A percentile compares a stretch with the other conserved stretches of the same genome.
These are phyloP conservation scores for Myxozyma sirexii DNA, from an alignment of 805 yeast species.

Conservation along the genomic window DNA sequence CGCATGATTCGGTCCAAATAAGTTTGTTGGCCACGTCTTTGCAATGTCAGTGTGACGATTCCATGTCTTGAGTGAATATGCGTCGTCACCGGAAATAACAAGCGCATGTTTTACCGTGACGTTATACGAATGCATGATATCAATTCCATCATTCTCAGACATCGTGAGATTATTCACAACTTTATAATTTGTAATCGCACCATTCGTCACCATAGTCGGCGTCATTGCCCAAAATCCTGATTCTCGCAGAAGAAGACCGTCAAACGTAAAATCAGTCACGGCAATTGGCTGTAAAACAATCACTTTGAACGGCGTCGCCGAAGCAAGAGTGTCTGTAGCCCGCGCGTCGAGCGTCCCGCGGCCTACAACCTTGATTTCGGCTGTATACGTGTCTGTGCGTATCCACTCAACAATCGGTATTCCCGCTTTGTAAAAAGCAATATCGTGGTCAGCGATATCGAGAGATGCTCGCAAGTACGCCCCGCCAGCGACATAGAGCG, in stretches of 20 bases:
- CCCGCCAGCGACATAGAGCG: constrained; percentile 18
- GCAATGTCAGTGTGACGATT: constrained; percentile 8
- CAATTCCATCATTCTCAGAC: constrained; percentile 27
- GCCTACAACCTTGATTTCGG: constrained; percentile 9
- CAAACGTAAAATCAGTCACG: constrained; percentile 8
- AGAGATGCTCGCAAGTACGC: constrained; percentile 14
- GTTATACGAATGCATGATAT: constrained; percentile 21
- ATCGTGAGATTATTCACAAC: constrained; percentile 13
- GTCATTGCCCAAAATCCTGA: constrained; percentile 20
- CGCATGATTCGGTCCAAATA: constrained; percentile 1
- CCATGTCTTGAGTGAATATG: constrained; percentile 27
- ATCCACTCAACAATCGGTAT: constrained; percentile 15
- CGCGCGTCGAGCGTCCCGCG: constrained; percentile 28
- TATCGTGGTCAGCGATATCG: constrained; percentile 2
- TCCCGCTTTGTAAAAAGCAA: constrained; percentile 2
- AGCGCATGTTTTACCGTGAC: constrained; percentile 17
- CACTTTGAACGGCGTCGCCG: background rate
- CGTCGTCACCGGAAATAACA: constrained; percentile 24
- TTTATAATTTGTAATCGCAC: constrained; percentile 14
- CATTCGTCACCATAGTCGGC: constrained; percentile 13
- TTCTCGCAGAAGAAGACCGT: constrained; percentile 25
- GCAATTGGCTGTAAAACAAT: constrained; percentile 16
- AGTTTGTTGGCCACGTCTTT: constrained; percentile 9
- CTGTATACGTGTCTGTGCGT: constrained; percentile 9
- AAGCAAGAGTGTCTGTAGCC: constrained; percentile 4